A percentile compares a stretch with the other conserved stretches of the same genome.
phyloP scores from a whole-genome alignment of 1,284 basidiomycete species.

The Pyrrhoderma lamaoense region DNA sequence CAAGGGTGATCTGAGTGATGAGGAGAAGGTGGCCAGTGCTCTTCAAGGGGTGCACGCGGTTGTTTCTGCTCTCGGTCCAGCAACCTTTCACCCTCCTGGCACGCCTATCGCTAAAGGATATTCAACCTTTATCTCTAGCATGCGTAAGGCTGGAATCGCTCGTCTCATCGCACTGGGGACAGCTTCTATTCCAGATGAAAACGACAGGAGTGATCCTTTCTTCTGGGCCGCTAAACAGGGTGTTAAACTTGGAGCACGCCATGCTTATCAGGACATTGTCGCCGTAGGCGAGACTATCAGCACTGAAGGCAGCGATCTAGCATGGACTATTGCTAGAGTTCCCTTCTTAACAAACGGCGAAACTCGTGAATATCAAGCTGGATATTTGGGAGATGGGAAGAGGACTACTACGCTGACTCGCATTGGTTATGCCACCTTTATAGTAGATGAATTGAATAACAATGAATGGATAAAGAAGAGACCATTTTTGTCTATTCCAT shows the following conservation, averaged over 20 bases:
- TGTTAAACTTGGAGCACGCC: constrained; percentile 31
- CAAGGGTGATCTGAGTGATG: constrained; percentile 49
- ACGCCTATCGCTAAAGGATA: constrained; percentile 59
- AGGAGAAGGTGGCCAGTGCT: constrained; percentile 39
- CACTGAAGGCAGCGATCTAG: constrained; percentile 38
- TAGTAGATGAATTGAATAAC: constrained; percentile 45
- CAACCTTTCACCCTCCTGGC: constrained; percentile 28
- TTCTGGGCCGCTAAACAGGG: constrained; percentile 39
- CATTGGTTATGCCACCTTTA: constrained; percentile 51
- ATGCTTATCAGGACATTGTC: constrained; percentile 42
- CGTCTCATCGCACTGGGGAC: constrained; percentile 62
- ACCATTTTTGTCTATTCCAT: constrained; percentile 18
- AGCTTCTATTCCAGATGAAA: constrained; percentile 50
- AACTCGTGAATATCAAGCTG: constrained; percentile 40
- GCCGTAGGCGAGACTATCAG: constrained; percentile 49
- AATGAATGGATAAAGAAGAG: constrained; percentile 37
- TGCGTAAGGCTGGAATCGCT: constrained; percentile 43
- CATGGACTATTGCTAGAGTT: constrained; percentile 63
- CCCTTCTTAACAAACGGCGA: constrained; percentile 46
- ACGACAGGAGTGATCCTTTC: constrained; percentile 46
- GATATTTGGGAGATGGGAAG: constrained; percentile 58
- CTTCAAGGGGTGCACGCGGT: constrained; percentile 52
- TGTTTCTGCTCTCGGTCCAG: constrained; percentile 58
- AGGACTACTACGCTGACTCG: constrained; percentile 41
- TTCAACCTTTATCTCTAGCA: constrained; percentile 42